Base-by-base conservation (phyloP, 192 early-diverging fungal species). In the Phlyctochytrium arcticum region DNA sequence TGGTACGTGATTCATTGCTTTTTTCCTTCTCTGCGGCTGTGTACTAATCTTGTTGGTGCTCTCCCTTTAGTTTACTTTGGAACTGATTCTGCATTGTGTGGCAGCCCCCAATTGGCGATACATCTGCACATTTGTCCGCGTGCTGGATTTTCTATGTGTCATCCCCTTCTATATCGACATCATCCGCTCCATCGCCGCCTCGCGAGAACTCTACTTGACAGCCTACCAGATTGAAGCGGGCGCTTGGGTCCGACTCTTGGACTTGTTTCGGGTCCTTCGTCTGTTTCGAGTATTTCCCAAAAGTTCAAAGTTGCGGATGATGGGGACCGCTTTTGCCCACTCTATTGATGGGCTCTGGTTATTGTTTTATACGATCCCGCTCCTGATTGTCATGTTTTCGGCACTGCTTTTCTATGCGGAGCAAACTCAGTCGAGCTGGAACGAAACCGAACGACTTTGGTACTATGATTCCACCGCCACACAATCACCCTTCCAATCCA, bases 151-250 rank as follows among this genome's bases (percentile, higher is more conserved):
- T 34, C 30, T 66, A 5, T 55, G 51, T 7, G 44, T 66, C 3
- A n/a, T 66, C 21, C 64, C 64, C 10, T 66, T 66, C 32, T 66
- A 66, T 57, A 57, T 66, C 54, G 64, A 66, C 39, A 57, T 66
- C 32, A 49, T n/a, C 21, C 51, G 64, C 23, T 51, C 64, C 6
- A 33, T 44, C 21, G 5, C 8, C 15, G 31, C 23, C 29, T 3
- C 27, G 23, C 34, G 53, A 17, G 17, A 50, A 23, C 46, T 65
- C 10, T 57, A 65, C 23, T 50, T 42, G 32, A 54, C 51, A 7
- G 42, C 63, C 5, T 65, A 65, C 54, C 35, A 19, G n/a, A 65
- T 65, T 34, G 63, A 65, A 56, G 42, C 26, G 9, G 63, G 63
- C n/a, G 63, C 63, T 21, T 65, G 63, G 63, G 63, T 65, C n/a